Conservation (phyloP, 1,284 basidiomycete genomes). For the Schizophyllum amplum region DNA sequence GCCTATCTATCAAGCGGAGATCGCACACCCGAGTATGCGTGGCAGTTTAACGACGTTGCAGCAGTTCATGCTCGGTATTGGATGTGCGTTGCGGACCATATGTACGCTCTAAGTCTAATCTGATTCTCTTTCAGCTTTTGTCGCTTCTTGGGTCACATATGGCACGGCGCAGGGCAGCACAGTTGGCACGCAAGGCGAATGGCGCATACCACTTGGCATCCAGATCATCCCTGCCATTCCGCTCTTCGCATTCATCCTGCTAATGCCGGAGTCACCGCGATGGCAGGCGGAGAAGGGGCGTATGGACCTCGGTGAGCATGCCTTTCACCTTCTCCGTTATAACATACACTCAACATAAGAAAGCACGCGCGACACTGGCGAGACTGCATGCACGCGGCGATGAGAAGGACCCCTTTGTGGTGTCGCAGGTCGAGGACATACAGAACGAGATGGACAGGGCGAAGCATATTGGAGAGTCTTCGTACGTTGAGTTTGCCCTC, state of each 20-base stretch:
- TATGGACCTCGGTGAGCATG: constrained; percentile 30
- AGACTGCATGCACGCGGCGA: constrained; percentile 45
- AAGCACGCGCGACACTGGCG: constrained; percentile 31
- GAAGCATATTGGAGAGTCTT: constrained; percentile 27
- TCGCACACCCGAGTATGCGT: constrained; percentile 55
- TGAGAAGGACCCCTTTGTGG: constrained; percentile 35
- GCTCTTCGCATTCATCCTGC: constrained; percentile 43
- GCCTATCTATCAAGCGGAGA: constrained; percentile 52
- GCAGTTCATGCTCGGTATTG: constrained; percentile 41
- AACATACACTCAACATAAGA: constrained; percentile 10
- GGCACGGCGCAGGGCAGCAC: background rate
- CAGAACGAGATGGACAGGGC: constrained; percentile 29
- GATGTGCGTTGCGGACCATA: constrained; percentile 36
- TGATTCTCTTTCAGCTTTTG: constrained; percentile 23
- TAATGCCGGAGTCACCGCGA: constrained; percentile 43
- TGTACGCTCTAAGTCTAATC: constrained; percentile 66
- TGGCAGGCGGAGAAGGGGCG: constrained; percentile 54
- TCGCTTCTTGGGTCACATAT: constrained; percentile 30
- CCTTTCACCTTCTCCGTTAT: background rate
- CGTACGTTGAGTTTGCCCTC: constrained; percentile 9
- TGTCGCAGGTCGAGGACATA: constrained; percentile 33
- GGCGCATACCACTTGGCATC: constrained; percentile 45
- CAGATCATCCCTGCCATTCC: constrained; percentile 43
- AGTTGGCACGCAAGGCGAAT: constrained; percentile 30
- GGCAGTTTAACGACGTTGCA: constrained; percentile 55